Evolutionary conservation across 202 grass and related monocot species (phyloP), one percentile per base, ranked within the genome.

Genomic region (Zizania palustris): DNA sequence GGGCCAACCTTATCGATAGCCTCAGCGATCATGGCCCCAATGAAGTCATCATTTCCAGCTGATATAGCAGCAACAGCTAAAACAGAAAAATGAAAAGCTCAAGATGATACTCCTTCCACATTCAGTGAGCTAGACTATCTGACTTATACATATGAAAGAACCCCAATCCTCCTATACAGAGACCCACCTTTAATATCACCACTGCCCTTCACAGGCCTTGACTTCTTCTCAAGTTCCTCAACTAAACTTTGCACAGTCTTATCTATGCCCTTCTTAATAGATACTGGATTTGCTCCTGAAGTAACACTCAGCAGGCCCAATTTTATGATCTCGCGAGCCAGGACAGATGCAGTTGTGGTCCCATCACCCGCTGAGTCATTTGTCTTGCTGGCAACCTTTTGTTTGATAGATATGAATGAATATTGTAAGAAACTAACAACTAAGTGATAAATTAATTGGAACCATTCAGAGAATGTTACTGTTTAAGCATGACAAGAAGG

Each of bases 1-100:
- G 96, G 90, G n/a, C 96, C 92, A 71, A 96, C 96, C 68, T 99
- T 96, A 44, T 99, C 90, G 69, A 93, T 96, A 65, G 92, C 92
- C 79, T 99, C 90, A 44, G 92, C 89, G 4, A 96, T 99, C 96
- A 93, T 93, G 75, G 70, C 77, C 28, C 92, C 92, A 54, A 96
- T 70, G 14, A 87, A 81, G 45, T 99, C 96, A 79, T 96, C 92
- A 69, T 95, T 99, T 83, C 96, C 96, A 73, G 96, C 83, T 44
- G 96, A 99, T 64, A 99, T 93, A 6, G 89, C 21, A 49, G 90
- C 96, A 87, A 96, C 74, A 74, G 89, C 96, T 96, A 85, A 64
- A 84, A 75, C 2, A 12, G 22, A 63, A 65, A 69, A 61, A 2
- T 46, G 2, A n/a, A 70, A 7, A 22, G 38, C 1, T 82, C 69